Evolutionary conservation across 2,329 filamentous ascomycete genomes (phyloP), one percentile per base, ranked within the genome.

Genomic region (Beauveria scarabaeidicola): DNA sequence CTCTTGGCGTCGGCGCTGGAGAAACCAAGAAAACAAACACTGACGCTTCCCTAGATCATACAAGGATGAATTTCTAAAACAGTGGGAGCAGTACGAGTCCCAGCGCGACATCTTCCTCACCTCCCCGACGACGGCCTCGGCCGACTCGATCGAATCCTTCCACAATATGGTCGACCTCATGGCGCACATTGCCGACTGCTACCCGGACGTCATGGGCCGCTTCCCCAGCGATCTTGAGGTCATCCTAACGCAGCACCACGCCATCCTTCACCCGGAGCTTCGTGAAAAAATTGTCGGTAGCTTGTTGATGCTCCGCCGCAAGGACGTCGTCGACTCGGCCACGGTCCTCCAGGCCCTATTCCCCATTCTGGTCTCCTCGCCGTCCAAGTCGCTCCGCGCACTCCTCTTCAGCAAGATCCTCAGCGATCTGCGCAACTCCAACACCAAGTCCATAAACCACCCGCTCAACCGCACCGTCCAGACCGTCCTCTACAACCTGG

Each of bases 281-380:
- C 83, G 94, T 41, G 94, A 97, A 73, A 97, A 97, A 81, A 84
- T 97, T 60, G 93, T 97, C 1, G 90, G 90, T 52, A 95, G 90
- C 71, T 77, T 99, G 67, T 89, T 95, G 29, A 78, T 99, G 53
- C 75, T 99, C 63, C 82, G 90, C 61, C 90, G 92, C 71, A 99
- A 99, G 74, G 91, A 97, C 5, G 83, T 97, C 48, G 87, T 99
- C 64, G 89, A 96, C 72, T 96, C 92, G 25, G 81, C 86, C 48
- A 85, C 81, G 64, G 82, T 97, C 2, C 81, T 97, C 50, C 93
- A 94, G 62, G 92, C 91, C 0, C 80, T 97, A n/a, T 97, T 97
- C 73, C 93, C 93, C 0, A 90, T 99, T 66, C 83, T 99, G 40
- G 87, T 96, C 7, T 82, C 89, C n/a, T 96, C 94, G 1, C 88